Evolutionary conservation across 306 rosid genomes (phyloP).

Genomic region (Oemleria cerasiformis): DNA sequence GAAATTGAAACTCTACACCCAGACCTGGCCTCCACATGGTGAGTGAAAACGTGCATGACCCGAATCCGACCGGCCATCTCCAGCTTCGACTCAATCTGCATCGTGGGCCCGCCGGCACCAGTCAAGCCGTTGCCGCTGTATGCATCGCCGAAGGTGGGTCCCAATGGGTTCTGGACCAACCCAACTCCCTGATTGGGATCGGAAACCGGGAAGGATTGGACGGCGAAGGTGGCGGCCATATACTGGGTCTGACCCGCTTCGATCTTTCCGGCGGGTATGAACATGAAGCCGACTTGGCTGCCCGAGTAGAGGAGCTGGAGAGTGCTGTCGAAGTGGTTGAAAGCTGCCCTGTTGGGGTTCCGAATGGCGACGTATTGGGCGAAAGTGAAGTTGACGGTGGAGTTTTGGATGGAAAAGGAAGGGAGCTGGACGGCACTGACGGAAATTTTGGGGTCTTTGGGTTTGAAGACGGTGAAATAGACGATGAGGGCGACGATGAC

Average conservation of each 20-base stretch:
- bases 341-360: conserved; percentile 76
- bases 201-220: conserved; percentile 51
- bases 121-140: conserved; percentile 30
- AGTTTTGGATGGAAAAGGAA: conserved; percentile 60
- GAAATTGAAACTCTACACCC: conserved; percentile 59
- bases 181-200: conserved; percentile 22
- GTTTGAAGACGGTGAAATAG: conserved; percentile 78
- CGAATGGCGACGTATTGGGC: conserved; percentile 73
- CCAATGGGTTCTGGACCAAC: conserved; percentile 16
- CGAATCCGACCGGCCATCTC: conserved; percentile 72
- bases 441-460: conserved; percentile 65
- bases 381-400: conserved; percentile 72
- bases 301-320: conserved; percentile 83
- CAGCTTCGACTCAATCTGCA: conserved; percentile 70
- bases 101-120: conserved; percentile 39
- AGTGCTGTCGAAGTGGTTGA: conserved; percentile 79
- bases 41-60: conserved; percentile 76
- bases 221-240: conserved; percentile 81
- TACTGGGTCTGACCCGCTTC: conserved; percentile 59
- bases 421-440: conserved; percentile 78
- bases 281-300: conserved; percentile 78
- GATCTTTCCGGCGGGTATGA: conserved; percentile 84
- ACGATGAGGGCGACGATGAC: conserved; percentile 51
- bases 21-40: conserved; percentile 56
- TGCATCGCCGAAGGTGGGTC: conserved; percentile 28